A percentile compares a stretch with the other conserved stretches of the same genome.
Conservation (phyloP, 192 early-diverging fungal genomes). For the Mortierella alpina region DNA sequence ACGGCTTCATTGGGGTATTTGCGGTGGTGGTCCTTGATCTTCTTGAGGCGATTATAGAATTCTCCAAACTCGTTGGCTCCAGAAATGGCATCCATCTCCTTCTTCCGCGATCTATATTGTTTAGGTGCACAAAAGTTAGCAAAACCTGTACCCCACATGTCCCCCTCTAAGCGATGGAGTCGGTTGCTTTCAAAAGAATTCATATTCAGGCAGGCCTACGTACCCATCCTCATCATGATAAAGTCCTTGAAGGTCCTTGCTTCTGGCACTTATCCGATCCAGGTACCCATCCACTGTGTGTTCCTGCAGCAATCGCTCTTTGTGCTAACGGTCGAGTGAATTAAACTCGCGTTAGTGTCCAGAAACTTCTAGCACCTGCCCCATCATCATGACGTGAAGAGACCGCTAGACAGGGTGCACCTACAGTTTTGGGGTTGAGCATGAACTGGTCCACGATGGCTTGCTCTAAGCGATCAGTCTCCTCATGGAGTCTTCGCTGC, state of each 20-base stretch:
- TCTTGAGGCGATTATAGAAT: conserved; percentile 87
- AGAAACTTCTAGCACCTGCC: not conserved
- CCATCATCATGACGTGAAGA: not conserved
- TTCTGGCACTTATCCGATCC: conserved; percentile 76
- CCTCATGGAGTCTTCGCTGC: conserved; percentile 78
- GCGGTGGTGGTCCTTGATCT: conserved; percentile 84
- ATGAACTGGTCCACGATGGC: conserved; percentile 86
- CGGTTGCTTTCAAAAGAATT: not conserved
- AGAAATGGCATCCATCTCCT: conserved; percentile 78
- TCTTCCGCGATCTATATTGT: conserved; percentile 64
- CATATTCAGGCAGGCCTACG: not conserved
- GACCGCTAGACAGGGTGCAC: not conserved
- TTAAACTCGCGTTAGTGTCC: not conserved
- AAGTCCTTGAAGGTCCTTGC: conserved; percentile 68
- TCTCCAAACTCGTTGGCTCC: conserved; percentile 78
- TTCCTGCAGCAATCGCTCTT: conserved; percentile 84
- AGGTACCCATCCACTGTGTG: conserved; percentile 79
- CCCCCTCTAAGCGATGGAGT: not conserved
- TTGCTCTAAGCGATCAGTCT: conserved; percentile 92
- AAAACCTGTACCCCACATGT: not conserved
- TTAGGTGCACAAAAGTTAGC: not conserved
- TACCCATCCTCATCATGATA: conserved; percentile 83
- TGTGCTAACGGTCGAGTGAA: conserved; percentile 58
- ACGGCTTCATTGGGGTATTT: conserved; percentile 81
- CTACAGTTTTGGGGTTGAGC: conserved; percentile 74